Evolutionary conservation across 2,329 filamentous ascomycete genomes (phyloP).

Genomic region (Pseudocercospora fuligena): DNA sequence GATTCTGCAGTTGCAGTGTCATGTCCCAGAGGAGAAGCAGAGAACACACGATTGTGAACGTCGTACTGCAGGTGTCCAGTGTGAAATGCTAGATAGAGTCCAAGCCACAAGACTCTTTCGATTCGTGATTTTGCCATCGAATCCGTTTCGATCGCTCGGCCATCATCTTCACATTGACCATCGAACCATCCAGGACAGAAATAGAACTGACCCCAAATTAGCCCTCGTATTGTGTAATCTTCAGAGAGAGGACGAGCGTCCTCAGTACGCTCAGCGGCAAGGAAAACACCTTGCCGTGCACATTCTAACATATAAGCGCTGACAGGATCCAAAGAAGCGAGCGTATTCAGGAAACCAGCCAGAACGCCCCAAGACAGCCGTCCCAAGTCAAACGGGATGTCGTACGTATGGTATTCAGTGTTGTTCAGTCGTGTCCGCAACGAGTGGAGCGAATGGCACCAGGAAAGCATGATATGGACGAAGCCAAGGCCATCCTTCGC

Average conservation of each 20-base stretch:
- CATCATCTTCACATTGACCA: conserved; percentile 68
- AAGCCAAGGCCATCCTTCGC: conserved; percentile 60
- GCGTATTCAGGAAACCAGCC: conserved; percentile 58
- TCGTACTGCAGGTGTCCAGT: conserved; percentile 31
- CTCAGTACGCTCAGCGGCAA: conserved; percentile 46
- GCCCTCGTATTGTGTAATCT: conserved; percentile 69
- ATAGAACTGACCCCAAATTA: conserved; percentile 64
- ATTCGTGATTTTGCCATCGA: conserved; percentile 23
- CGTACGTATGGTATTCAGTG: conserved; percentile 33
- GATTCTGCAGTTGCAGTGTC: not conserved
- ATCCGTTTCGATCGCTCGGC: conserved; percentile 39
- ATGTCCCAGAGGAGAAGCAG: conserved; percentile 13
- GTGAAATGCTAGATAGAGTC: conserved; percentile 35
- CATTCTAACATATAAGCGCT: conserved; percentile 45
- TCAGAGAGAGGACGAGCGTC: conserved; percentile 66
- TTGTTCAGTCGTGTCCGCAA: conserved; percentile 22
- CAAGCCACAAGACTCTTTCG: conserved; percentile 36
- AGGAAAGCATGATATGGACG: conserved; percentile 66
- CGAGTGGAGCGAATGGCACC: conserved; percentile 50
- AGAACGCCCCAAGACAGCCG: conserved; percentile 61
- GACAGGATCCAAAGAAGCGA: conserved; percentile 46
- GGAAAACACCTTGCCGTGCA: conserved; percentile 43
- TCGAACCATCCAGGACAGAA: conserved; percentile 66
- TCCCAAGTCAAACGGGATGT: conserved; percentile 35
- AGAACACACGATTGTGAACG: conserved; percentile 26